Percentiles rank a stretch among this genome's conserved stretches.
Conservation (phyloP, 2,329 filamentous ascomycete genomes). For the Epichloe uncinata region DNA sequence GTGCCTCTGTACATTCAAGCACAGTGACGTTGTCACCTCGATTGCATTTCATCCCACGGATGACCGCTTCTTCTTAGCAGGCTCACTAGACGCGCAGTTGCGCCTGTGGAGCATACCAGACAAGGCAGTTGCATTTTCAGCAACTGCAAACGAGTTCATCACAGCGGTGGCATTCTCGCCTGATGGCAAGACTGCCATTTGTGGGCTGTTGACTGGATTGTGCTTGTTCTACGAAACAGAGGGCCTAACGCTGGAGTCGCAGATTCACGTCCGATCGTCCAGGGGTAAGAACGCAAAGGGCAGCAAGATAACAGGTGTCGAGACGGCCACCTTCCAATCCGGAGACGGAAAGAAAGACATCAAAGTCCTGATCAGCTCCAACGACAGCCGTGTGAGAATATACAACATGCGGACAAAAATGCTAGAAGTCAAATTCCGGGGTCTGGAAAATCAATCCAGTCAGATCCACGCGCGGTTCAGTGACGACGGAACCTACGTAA, state of each 20-base stretch:
- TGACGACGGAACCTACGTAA: slow-evolving; percentile 73
- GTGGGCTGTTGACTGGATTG: slow-evolving; percentile 71
- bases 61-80: slow-evolving; percentile 92
- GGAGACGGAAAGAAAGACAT: slow-evolving; percentile 44
- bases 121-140: slow-evolving; percentile 77
- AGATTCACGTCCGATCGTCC: slow-evolving; percentile 87
- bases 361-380: slow-evolving; percentile 83
- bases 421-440: slow-evolving; percentile 80
- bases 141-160: slow-evolving; percentile 69
- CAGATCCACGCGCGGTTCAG: slow-evolving; percentile 86
- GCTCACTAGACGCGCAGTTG: slow-evolving; percentile 77
- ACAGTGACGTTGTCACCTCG: slow-evolving; percentile 88
- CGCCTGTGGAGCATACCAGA: slow-evolving; percentile 95
- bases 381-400: slow-evolving; percentile 81
- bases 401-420: slow-evolving; percentile 80
- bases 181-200: slow-evolving; percentile 80
- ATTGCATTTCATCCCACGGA: slow-evolving; percentile 91
- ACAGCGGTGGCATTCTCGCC: slow-evolving; percentile 91
- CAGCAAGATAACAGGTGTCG: slow-evolving; percentile 93
- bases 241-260: slow-evolving; percentile 67
- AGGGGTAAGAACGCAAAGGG: slow-evolving; percentile 89
- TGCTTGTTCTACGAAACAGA: slow-evolving; percentile 92
- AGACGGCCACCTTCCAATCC: slow-evolving; percentile 49
- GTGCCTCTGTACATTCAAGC: slow-evolving; percentile 86
- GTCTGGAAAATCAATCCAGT: slow-evolving; percentile 77